Evolutionary conservation across 176 grass and related monocot species (phyloP).

Genomic region (Paspalum vaginatum): DNA sequence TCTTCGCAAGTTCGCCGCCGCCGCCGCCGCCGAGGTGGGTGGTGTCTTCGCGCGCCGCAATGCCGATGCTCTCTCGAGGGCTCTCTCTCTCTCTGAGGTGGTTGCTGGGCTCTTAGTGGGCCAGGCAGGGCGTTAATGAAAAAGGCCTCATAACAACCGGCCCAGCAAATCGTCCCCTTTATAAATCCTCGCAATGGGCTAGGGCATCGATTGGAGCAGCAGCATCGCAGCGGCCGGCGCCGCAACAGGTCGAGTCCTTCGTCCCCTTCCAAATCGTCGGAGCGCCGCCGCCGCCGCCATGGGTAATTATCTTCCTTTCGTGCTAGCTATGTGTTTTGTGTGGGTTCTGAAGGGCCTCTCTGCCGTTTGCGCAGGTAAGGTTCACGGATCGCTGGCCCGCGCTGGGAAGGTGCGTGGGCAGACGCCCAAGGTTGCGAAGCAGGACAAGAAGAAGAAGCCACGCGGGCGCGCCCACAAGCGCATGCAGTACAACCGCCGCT

Average conservation of each 20-base stretch:
- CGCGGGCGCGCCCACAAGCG: conserved; percentile 81
- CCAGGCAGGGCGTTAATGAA: background rate
- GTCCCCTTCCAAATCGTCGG: background rate
- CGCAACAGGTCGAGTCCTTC: background rate
- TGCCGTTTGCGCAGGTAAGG: conserved; percentile 62
- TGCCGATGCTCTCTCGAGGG: background rate
- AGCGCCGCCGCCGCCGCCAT: conserved; percentile 36
- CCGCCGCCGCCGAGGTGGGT: conserved; percentile 27
- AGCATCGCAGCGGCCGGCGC: background rate
- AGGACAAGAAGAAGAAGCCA: conserved; percentile 90
- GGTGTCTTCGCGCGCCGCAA: conserved; percentile 33
- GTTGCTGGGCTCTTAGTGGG: conserved; percentile 8
- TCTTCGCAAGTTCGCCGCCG: background rate
- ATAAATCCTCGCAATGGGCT: conserved; percentile 19
- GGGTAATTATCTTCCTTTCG: conserved; percentile 49
- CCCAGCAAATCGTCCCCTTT: background rate
- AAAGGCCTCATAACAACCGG: background rate
- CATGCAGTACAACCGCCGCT: conserved; percentile 91
- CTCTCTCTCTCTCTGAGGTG: background rate
- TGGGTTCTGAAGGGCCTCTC: background rate
- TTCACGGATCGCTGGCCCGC: conserved; percentile 80
- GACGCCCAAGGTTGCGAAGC: conserved; percentile 91
- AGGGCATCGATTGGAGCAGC: background rate
- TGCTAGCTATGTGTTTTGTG: background rate
- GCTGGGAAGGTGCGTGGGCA: conserved; percentile 88